Evolutionary conservation across 129 eudicot genomes (phyloP).

Genomic region (Arctium minus): DNA sequence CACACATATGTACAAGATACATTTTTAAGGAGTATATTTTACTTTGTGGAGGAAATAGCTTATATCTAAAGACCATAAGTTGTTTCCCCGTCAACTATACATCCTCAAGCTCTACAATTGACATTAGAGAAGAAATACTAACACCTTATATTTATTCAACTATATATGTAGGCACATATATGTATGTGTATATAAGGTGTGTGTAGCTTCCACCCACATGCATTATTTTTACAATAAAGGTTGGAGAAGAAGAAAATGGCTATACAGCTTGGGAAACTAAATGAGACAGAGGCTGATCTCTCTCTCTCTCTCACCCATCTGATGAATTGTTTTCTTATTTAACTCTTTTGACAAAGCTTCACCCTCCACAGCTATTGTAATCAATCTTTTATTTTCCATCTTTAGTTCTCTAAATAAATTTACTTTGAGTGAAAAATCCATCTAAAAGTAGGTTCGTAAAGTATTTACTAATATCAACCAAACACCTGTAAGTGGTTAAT

Average conservation of each 20-base stretch:
- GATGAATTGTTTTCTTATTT: background rate
- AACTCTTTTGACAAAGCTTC: background rate
- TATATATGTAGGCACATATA: too few relatives aligned
- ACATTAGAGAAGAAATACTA: too few relatives aligned
- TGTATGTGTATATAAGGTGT: too few relatives aligned
- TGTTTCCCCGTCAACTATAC: too few relatives aligned
- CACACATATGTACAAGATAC: too few relatives aligned
- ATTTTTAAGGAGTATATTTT: too few relatives aligned
- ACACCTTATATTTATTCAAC: too few relatives aligned
- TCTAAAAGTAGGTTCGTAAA: background rate
- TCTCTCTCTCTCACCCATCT: too few relatives aligned
- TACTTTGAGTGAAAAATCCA: background rate
- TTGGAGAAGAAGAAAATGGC: background rate
- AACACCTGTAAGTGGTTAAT: background rate
- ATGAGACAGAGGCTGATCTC: background rate
- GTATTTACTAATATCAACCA: background rate
- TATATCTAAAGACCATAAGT: too few relatives aligned
- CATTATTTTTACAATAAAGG: background rate
- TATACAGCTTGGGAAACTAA: background rate
- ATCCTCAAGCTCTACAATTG: too few relatives aligned
- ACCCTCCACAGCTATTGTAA: background rate
- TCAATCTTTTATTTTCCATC: background rate
- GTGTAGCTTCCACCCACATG: background rate
- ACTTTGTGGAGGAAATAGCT: too few relatives aligned
- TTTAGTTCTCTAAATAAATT: background rate